These are phyloP conservation scores for Fraxinus ornus DNA, from an alignment of 305 asterid genomes.

Conservation along the genomic window DNA sequence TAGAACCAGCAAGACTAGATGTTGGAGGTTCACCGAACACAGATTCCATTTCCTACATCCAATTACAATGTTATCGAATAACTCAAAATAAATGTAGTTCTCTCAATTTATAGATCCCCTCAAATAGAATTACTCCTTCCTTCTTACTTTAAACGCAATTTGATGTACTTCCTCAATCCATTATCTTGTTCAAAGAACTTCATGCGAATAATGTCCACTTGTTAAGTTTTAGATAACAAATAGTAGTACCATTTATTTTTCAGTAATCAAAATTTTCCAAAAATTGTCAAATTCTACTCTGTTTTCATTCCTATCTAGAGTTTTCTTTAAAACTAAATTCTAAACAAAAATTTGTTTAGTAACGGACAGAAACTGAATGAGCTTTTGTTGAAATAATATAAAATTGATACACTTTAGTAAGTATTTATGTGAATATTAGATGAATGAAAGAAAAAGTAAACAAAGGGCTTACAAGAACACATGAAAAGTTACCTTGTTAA, in stretches of 20 bases:
- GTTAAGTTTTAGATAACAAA: neutral
- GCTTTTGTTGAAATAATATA: neutral
- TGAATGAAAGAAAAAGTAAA: neutral
- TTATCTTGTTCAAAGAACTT: neutral
- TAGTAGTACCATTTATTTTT: neutral
- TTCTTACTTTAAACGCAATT: neutral
- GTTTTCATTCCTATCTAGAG: neutral
- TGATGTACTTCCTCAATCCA: neutral
- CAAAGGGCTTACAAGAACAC: neutral
- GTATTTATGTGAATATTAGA: neutral
- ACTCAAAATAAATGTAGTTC: neutral
- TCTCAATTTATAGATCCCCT: neutral
- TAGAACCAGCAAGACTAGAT: constrained; percentile 45
- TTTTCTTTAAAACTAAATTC: neutral
- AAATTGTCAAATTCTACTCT: neutral
- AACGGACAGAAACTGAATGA: neutral
- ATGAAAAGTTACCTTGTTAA: constrained; percentile 59
- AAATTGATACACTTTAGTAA: neutral
- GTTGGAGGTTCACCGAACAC: constrained; percentile 86
- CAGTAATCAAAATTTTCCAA: neutral
- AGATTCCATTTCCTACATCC: constrained; percentile 75
- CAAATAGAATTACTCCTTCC: neutral
- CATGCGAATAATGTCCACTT: neutral
- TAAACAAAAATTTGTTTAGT: neutral
- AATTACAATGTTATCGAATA: neutral